Conservation (phyloP, 2,329 filamentous ascomycete species). For the Tolypocladium pustulatum region DNA sequence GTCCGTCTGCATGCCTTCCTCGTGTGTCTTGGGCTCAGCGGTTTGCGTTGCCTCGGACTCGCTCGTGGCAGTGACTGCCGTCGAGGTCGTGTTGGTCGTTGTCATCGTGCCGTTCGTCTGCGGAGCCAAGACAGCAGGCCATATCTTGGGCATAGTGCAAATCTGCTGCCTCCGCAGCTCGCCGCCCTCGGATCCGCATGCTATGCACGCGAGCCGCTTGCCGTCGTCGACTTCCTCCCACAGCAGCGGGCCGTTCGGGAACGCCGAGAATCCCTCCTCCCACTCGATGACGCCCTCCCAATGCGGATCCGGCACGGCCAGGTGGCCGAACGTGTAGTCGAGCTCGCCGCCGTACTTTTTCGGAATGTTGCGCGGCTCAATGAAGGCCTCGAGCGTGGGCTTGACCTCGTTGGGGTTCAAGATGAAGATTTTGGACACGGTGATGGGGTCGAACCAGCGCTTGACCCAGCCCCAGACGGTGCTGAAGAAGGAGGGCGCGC, state of each 20-base stretch:
- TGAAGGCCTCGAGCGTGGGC: conserved; percentile 67
- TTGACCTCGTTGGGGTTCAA: conserved; percentile 63
- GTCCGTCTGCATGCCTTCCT: conserved; percentile 17
- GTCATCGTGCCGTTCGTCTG: conserved; percentile 4
- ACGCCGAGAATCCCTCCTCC: conserved; percentile 39
- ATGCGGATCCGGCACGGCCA: conserved; percentile 59
- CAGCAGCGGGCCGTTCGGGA: conserved; percentile 46
- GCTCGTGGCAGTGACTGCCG: conserved; percentile 1
- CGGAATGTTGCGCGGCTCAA: conserved; percentile 74
- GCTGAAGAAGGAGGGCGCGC: conserved; percentile 81
- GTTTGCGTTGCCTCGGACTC: conserved; percentile 17
- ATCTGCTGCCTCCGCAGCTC: conserved; percentile 35
- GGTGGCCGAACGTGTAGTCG: conserved; percentile 69
- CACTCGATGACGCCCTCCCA: conserved; percentile 40
- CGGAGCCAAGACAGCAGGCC: not conserved
- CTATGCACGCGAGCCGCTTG: conserved; percentile 39
- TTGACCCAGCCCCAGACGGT: conserved; percentile 95
- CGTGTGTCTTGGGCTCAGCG: conserved; percentile 7
- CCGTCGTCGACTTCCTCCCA: conserved; percentile 40
- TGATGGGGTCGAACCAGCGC: conserved; percentile 90
- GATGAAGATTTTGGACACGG: conserved; percentile 93
- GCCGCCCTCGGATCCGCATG: conserved; percentile 37
- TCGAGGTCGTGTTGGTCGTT: conserved; percentile 1
- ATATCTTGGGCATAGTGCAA: conserved; percentile 39
- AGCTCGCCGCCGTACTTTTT: conserved; percentile 82